Percentiles rank a stretch among this genome's conserved stretches.
Evolutionary conservation across 192 early-diverging fungal species (phyloP).

Genomic region (Fimicolochytrium jonesii): DNA sequence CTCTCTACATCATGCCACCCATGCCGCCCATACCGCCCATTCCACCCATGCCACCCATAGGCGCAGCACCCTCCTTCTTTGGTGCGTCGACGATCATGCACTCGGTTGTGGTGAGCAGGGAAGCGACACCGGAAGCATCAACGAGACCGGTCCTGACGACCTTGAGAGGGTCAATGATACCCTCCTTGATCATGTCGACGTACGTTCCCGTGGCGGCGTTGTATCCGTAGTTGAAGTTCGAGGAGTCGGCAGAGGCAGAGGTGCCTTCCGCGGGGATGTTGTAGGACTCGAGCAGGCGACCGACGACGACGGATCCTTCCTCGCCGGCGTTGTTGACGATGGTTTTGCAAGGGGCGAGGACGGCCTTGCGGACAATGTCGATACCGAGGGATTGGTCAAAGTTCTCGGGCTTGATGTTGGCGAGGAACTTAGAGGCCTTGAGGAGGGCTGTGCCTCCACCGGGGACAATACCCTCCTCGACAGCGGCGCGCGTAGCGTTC

Average conservation of each 20-base stretch:
- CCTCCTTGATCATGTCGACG: conserved; percentile 93
- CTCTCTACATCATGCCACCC: conserved; percentile 19
- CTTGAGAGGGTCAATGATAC: conserved; percentile 98
- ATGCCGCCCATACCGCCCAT: conserved; percentile 73
- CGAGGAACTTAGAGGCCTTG: conserved; percentile 85
- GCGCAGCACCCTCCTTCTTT: conserved; percentile 58
- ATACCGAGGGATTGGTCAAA: conserved; percentile 99
- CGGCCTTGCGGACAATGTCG: conserved; percentile 92
- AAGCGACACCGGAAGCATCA: conserved; percentile 96
- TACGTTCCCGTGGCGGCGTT: conserved; percentile 91
- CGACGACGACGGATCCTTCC: conserved; percentile 95
- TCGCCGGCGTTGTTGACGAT: conserved; percentile 98
- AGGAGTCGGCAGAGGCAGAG: not conserved
- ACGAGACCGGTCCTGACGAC: conserved; percentile 97
- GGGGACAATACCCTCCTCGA: conserved; percentile 98
- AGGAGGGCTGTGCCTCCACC: conserved; percentile 97
- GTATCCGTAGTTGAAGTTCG: conserved; percentile 88
- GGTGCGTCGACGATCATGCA: conserved; percentile 97
- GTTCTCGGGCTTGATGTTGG: conserved; percentile 81
- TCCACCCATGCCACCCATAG: conserved; percentile 64
- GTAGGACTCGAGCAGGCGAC: conserved; percentile 82
- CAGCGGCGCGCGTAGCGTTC: conserved; percentile 97
- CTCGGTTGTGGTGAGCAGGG: conserved; percentile 95
- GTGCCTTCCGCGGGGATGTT: conserved; percentile 38
- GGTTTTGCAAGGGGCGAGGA: conserved; percentile 86